Evolutionary conservation across 345 rosid species (phyloP), one percentile per base, ranked within the genome.

Genomic region (Lepidium sativum): DNA sequence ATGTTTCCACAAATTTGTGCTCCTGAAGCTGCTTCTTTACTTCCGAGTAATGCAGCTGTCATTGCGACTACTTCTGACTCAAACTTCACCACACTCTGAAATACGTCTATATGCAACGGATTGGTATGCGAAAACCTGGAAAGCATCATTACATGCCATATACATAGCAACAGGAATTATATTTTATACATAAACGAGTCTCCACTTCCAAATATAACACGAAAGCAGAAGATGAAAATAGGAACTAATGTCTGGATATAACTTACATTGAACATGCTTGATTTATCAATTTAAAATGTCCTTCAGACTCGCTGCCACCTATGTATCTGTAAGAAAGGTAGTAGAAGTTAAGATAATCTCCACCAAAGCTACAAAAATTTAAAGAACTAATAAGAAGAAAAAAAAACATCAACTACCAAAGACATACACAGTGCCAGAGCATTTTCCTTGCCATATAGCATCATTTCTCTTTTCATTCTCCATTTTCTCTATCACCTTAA

Each of bases 401-500:
- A 32, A 27, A 51, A 56, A 16, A 29, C 49, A 65, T 51, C 10
- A 33, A 35, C 8, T 34, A 51, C 53, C 75, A 77, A 25, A 78
- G 59, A 94, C 99, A 71, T 90, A 90, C 99, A 94, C 95, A 81
- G 97, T 85, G 85, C 97, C 97, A 49, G 99, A 94, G 70, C 99
- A 94, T 85, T 86, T 94, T 58, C 97, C 99, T 79, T 85, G 86
- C 99, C 99, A 94, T 68, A 6, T 67, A 53, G 50, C 87, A 77
- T 94, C 96, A 34, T 81, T 94, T 41, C 60, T 70, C 67, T 94
- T 94, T 44, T 82, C 86, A 70, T 63, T 87, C 60, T 80, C 85
- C 99, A 94, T 71, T 77, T 77, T 77, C 67, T 80, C 86, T 6
- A 88, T 44, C 47, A 84, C 85, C 27, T 78, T 75, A 14, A 42